Evolutionary conservation across 1,139 yeast species (phyloP), one percentile per base, ranked within the genome.

Genomic region (Protomyces macrosporus): DNA sequence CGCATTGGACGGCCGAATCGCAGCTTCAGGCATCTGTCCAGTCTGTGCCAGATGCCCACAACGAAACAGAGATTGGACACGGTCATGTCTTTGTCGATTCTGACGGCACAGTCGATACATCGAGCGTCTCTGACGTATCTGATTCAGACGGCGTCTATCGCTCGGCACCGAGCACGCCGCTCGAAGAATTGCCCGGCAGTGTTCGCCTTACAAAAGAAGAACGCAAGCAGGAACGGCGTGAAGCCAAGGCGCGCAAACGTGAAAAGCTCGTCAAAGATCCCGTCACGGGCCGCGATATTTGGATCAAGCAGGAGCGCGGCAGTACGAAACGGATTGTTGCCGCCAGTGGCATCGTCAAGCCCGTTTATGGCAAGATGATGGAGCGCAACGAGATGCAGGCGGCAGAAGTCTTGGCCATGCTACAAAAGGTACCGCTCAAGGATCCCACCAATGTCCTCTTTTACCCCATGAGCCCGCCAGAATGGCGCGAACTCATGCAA

Each of bases 401-500:
- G 10, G 62, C 62, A 16, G 56, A 52, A 12, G 10, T 52, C 50
- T 16, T 58, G 30, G n/a, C 62, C 3, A 33, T 16, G 39, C 53
- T 58, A 6, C 51, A 51, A 51, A 58, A 63, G 42, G 64, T 59
- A 2, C 60, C 60, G 1, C 51, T 59, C 53, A 59, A 60, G 45
- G 64, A 59, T 51, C 63, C 63, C 32, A 64, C 64, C 4, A 60
- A 60, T 48, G 34, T 64, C 34, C 52, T 64, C 2, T 64, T 55
- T 45, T 64, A 60, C 35, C 66, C 66, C n/a, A 36, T 57, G 59
- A 52, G 39, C 3, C 53, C 64, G 14, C 59, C 62, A 4, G 61
- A 64, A 16, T 56, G 62, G 57, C 45, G 48, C n/a, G 60, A 54
- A 14, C 53, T 55, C 14, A 45, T 57, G 30, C 50, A 45, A 12